Evolutionary conservation across 1,284 basidiomycete species (phyloP), one percentile per base, ranked within the genome.

Genomic region (Inonotus hispidus): DNA sequence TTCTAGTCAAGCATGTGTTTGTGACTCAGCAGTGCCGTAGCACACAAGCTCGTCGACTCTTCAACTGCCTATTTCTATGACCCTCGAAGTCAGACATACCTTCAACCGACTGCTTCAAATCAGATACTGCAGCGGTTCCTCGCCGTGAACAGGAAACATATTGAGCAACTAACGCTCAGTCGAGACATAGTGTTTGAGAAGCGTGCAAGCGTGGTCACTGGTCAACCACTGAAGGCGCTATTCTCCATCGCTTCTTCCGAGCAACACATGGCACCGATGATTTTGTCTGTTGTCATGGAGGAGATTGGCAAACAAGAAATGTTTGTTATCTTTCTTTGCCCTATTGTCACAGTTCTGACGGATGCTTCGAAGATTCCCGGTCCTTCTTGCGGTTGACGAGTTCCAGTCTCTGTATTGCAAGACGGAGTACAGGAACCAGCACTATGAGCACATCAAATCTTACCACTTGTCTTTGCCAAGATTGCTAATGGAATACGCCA

Each of bases 321-420:
- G 88, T 92, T 49, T 57, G 80, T 37, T 47, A 4, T n/a, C 53
- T 55, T 41, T 10, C 8, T 46, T 53, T 62, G 25, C 19, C 13
- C 32, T 32, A 10, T 47, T 63, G 32, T 25, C 21, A 49, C 11
- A 7, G 8, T 25, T 47, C 57, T 66, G 23, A 57, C 21, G 19
- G 56, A 11, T 23, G 14, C 50, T 43, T 32, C 19, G 8, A 58
- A 88, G 79, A 56, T 72, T 77, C 71, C 92, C 95, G 0, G 87
- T 97, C 1, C 73, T 98, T 5, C 74, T 96, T 29, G 94, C 93
- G 0, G 75, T 97, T 0, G 95, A 98, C 69, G 92, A 95, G 66
- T 84, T 89, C 67, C 94, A 97, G 70, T 80, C 90, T 0, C 75
- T 97, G 37, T 95, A 92, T 71, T 77, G 82, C 68, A 81, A 79